Base-by-base conservation (phyloP, 2,329 filamentous ascomycete genomes). In the Diaporthe capsici region DNA sequence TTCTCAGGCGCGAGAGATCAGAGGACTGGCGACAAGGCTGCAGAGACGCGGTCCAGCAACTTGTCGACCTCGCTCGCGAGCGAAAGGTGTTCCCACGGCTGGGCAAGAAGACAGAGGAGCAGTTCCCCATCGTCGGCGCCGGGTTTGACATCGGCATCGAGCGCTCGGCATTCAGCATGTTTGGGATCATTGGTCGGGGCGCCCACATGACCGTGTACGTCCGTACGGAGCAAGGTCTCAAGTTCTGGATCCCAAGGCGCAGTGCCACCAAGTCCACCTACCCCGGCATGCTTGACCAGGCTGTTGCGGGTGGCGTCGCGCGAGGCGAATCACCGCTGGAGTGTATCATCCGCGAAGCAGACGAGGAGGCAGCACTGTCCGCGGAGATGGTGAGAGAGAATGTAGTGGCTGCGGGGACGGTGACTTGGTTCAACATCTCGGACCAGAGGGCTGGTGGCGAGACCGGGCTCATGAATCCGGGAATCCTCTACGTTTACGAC, bases 261-360 rank as follows among this genome's bases (percentile, higher is more conserved):
- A 90, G 92, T 63, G 86, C 84, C 67, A 89, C 87, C 17, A 93
- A 96, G 81, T 90, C 92, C 82, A 95, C 94, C 0, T 96, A 94
- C 79, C 92, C 92, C 0, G 90, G 91, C 7, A 92, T 94, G 88
- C 87, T 96, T 73, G 94, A 97, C 81, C 96, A 95, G 80, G 94
- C 93, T 10, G 94, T 96, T 17, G 94, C 94, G 0, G 94, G 94
- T 3, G 94, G 94, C 0, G 91, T 96, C 79, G 90, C 92, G 72
- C 90, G 92, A 0, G 89, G 90, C 1, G 91, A 95, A 81, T 86
- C 84, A 2, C 92, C 93, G 0, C 90, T 92, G 44, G 91, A 92
- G 75, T 93, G 92, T 80, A 87, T 96, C 75, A 86, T 95, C 31
- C 89, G 93, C 60, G 94, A 97, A 83, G 90, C 91, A 3, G 88